A percentile compares a stretch with the other conserved stretches of the same genome.
Conservation (phyloP, 176 grass and related monocot genomes). For the Rhipidocladum racemiflorum region DNA sequence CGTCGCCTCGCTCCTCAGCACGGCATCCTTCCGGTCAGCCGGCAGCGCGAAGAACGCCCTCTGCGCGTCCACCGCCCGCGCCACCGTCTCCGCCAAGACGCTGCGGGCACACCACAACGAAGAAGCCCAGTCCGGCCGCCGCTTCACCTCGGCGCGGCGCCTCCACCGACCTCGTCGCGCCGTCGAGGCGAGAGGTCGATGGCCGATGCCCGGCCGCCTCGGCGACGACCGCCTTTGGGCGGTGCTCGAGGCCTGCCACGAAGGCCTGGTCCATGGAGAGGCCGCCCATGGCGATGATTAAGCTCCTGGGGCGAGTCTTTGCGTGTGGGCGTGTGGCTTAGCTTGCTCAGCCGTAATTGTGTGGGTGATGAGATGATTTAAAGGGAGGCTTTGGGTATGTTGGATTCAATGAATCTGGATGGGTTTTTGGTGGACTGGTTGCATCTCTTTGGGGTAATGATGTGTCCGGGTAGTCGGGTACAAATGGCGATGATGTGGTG, state of each 20-base stretch:
- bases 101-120: constrained; percentile 78
- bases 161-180: background rate
- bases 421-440: background rate
- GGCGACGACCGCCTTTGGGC: constrained; percentile 33
- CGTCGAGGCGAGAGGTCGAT: constrained; percentile 69
- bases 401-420: constrained; percentile 44
- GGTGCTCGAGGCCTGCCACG: constrained; percentile 77
- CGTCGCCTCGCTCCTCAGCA: constrained; percentile 52
- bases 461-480: too few species aligned
- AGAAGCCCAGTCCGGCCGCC: constrained; percentile 86
- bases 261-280: constrained; percentile 63
- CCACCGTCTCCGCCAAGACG: constrained; percentile 38
- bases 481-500: too few species aligned
- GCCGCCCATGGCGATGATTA: constrained; percentile 36
- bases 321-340: background rate
- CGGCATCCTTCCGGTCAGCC: constrained; percentile 36
- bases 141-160: constrained; percentile 48
- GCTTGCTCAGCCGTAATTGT: background rate
- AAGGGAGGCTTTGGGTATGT: background rate
- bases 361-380: background rate
- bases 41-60: constrained; percentile 62
- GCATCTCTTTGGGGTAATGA: too few species aligned
- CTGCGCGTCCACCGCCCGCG: constrained; percentile 36
- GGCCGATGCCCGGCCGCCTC: constrained; percentile 55
- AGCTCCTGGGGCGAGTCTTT: background rate